phyloP scores from a whole-genome alignment of 2,329 filamentous ascomycete genomes.

The Teratosphaeria zuluensis region DNA sequence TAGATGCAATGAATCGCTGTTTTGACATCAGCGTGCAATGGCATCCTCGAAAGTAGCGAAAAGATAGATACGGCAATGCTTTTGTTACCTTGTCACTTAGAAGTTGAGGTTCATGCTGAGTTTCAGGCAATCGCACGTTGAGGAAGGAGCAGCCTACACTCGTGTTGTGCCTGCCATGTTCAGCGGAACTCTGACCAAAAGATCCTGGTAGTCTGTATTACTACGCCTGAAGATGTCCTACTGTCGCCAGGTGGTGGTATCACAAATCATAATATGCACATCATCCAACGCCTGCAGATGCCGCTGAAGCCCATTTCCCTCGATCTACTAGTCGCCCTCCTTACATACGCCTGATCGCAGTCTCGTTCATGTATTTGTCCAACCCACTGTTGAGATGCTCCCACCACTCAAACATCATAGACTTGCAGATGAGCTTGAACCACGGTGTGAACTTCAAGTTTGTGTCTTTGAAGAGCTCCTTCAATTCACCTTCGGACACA shows the following conservation, averaged over 20 bases:
- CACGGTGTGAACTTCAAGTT: constrained; percentile 85
- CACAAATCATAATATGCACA: constrained; percentile 3
- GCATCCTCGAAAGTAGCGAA: neutral
- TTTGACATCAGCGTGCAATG: neutral
- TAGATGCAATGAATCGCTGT: neutral
- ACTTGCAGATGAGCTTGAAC: constrained; percentile 98
- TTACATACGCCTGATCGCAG: constrained; percentile 75
- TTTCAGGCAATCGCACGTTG: neutral
- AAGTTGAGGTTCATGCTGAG: neutral
- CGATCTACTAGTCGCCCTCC: neutral
- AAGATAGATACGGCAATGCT: no score
- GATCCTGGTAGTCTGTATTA: neutral
- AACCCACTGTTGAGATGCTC: constrained; percentile 68
- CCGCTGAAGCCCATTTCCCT: constrained; percentile 1
- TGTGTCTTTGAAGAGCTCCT: constrained; percentile 73
- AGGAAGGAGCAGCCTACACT: neutral
- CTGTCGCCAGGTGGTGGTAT: constrained; percentile 7
- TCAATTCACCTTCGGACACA: constrained; percentile 72
- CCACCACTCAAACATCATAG: constrained; percentile 99
- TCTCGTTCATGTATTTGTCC: constrained; percentile 78
- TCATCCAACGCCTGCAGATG: constrained; percentile 5
- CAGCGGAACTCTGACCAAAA: neutral
- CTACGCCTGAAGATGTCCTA: neutral
- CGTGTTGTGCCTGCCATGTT: neutral
- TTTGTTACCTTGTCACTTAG: no score